These are phyloP conservation scores for Sugiyamaella sp. DNA, from an alignment of 1,139 yeast genomes.

Conservation along the genomic window DNA sequence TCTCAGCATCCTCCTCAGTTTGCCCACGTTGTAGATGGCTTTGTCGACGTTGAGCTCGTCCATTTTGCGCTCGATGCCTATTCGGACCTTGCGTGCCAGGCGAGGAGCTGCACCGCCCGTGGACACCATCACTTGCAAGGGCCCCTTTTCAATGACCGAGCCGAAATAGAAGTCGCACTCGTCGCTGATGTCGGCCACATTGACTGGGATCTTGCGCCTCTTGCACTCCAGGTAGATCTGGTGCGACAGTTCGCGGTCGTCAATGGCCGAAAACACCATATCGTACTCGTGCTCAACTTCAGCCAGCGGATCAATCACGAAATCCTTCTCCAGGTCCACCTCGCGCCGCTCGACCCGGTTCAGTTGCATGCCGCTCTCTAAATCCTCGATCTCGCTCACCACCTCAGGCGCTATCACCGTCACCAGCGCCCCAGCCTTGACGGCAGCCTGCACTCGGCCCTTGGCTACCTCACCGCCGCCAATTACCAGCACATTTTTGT, in stretches of 20 bases:
- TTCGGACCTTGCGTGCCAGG: conserved; percentile 66
- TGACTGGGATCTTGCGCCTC: conserved; percentile 58
- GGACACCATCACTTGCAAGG: conserved; percentile 77
- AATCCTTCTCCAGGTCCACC: conserved; percentile 17
- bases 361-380: conserved; percentile 17
- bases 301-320: conserved; percentile 28
- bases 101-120: conserved; percentile 86
- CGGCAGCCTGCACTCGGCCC: conserved; percentile 65
- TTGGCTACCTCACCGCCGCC: conserved; percentile 87
- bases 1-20: conserved; percentile 58
- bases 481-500: conserved; percentile 67
- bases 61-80: conserved; percentile 52
- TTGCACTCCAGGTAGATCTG: conserved; percentile 65
- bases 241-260: conserved; percentile 64
- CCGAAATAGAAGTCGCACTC: conserved; percentile 88
- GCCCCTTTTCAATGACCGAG: conserved; percentile 74
- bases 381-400: conserved; percentile 12
- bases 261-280: conserved; percentile 74
- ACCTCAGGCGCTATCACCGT: conserved; percentile 57
- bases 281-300: conserved; percentile 47
- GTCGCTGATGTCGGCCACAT: conserved; percentile 83
- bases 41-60: conserved; percentile 39
- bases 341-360: conserved; percentile 13
- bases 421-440: conserved; percentile 69
- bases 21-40: conserved; percentile 68